Percentiles rank a stretch among this genome's conserved stretches.
phyloP scores from a whole-genome alignment of 2,329 filamentous ascomycete species.

The Bipolaris zeicola region DNA sequence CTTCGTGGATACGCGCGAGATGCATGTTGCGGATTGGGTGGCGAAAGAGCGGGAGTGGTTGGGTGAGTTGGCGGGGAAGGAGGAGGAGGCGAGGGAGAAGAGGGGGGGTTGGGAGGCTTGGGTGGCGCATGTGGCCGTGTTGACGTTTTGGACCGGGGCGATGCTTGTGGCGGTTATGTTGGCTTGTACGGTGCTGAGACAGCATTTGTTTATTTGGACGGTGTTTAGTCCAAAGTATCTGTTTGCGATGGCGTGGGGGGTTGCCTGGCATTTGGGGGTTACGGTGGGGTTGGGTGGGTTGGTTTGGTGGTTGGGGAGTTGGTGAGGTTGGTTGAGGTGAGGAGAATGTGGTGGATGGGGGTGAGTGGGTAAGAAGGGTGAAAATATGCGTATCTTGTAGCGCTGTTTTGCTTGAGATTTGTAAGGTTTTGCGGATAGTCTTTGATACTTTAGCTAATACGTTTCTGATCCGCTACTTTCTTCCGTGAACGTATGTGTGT shows the following conservation, averaged over 20 bases:
- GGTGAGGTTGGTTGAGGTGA: slow-evolving; percentile 20
- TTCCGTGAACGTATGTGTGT: not conserved
- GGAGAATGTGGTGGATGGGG: too few relatives aligned
- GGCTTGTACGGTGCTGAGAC: slow-evolving; percentile 81
- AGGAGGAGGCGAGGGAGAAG: slow-evolving; percentile 15
- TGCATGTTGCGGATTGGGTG: slow-evolving; percentile 38
- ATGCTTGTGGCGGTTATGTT: slow-evolving; percentile 79
- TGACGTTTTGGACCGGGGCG: slow-evolving; percentile 72
- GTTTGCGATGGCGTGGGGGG: slow-evolving; percentile 86
- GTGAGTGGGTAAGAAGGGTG: too few relatives aligned
- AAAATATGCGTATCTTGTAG: not conserved
- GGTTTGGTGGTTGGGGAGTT: slow-evolving; percentile 42
- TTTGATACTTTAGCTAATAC: not conserved
- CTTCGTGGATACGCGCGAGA: slow-evolving; percentile 22
- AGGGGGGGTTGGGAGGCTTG: slow-evolving; percentile 18
- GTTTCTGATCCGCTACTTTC: not conserved
- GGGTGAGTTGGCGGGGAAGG: slow-evolving; percentile 25
- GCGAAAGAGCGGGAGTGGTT: slow-evolving; percentile 36
- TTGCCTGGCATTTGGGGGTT: slow-evolving; percentile 74
- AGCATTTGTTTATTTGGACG: slow-evolving; percentile 97
- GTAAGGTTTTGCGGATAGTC: not conserved
- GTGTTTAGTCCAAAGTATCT: slow-evolving; percentile 97
- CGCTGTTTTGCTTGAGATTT: not conserved
- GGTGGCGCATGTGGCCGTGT: slow-evolving; percentile 61
- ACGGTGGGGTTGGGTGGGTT: slow-evolving; percentile 40